Conservation (phyloP, 176 grass and related monocot genomes). For the Alloteropsis semialata region DNA sequence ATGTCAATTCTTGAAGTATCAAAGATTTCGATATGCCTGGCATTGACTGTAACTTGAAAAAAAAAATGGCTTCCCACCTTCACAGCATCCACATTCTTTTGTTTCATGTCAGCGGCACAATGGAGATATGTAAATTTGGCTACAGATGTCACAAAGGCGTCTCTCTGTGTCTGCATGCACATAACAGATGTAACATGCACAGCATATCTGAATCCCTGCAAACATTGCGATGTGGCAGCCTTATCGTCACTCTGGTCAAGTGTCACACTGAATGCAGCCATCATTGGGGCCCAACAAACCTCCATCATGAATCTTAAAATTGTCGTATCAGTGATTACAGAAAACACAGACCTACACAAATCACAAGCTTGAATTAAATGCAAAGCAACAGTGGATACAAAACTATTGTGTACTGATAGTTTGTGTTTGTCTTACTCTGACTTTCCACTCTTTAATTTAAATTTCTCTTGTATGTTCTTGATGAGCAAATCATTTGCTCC, state of each 20-base stretch:
- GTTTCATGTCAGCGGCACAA: slow-evolving; percentile 98
- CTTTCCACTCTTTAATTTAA: slow-evolving; percentile 94
- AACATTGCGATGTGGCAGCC: slow-evolving; percentile 81
- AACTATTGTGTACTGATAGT: not conserved
- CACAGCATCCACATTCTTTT: slow-evolving; percentile 98
- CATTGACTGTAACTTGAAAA: not conserved
- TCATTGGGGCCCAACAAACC: slow-evolving; percentile 98
- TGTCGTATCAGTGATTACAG: slow-evolving; percentile 73
- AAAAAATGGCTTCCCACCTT: slow-evolving; percentile 53
- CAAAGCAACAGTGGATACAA: not conserved
- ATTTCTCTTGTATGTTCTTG: slow-evolving; percentile 97
- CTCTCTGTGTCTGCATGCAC: slow-evolving; percentile 94
- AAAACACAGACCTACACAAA: slow-evolving; percentile 74
- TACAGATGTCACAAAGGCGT: slow-evolving; percentile 97
- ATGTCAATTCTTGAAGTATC: not conserved
- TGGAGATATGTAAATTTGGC: slow-evolving; percentile 99
- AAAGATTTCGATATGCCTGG: not conserved
- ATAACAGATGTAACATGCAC: slow-evolving; percentile 94
- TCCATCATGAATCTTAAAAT: slow-evolving; percentile 99
- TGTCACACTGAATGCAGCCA: slow-evolving; percentile 98
- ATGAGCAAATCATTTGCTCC: slow-evolving; percentile 92
- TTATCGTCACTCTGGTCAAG: slow-evolving; percentile 92
- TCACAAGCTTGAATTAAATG: slow-evolving; percentile 31
- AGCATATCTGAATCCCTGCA: slow-evolving; percentile 83
- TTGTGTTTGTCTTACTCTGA: slow-evolving; percentile 63